Percentiles rank a stretch among this genome's conserved stretches.
These are phyloP conservation scores for Halenospora varia DNA, from an alignment of 495 filamentous ascomycete species.

Conservation along the genomic window DNA sequence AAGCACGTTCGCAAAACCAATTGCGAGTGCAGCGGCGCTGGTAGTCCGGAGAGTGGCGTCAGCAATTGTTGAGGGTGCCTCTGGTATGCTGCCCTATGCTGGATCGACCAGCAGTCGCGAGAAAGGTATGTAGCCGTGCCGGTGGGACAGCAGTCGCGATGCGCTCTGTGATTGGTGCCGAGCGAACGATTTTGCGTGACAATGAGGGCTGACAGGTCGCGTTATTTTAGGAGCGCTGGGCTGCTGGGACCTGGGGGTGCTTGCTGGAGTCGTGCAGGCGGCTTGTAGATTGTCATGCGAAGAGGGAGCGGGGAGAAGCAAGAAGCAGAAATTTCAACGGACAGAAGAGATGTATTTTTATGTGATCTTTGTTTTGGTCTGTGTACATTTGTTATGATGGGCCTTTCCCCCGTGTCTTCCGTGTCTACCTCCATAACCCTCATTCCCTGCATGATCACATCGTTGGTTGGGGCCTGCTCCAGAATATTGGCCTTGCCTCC, in stretches of 20 bases:
- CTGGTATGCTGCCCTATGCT: background rate
- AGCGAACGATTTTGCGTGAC: conserved; percentile 1
- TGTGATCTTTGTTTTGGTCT: conserved; percentile 3
- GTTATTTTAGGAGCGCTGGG: background rate
- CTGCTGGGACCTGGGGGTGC: background rate
- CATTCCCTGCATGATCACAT: conserved; percentile 4
- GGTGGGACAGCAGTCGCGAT: conserved; percentile 4
- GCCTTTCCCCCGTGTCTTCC: background rate
- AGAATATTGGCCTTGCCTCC: conserved; percentile 1
- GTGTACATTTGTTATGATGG: conserved; percentile 15
- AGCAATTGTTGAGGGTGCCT: background rate
- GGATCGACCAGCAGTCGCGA: conserved; percentile 13
- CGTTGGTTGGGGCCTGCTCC: too few species aligned
- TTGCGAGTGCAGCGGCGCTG: background rate
- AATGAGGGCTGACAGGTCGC: background rate
- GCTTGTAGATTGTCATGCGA: background rate
- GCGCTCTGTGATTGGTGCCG: background rate
- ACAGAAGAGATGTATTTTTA: background rate
- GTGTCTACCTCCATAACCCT: background rate
- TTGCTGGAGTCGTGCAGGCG: background rate
- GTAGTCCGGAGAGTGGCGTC: background rate
- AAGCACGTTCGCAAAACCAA: background rate
- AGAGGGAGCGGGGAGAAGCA: background rate
- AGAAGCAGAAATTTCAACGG: background rate
- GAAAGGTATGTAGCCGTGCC: conserved; percentile 8